Evolutionary conservation across 352 stramenopile genomes (phyloP).

Genomic region (Lagenidium sp.): DNA sequence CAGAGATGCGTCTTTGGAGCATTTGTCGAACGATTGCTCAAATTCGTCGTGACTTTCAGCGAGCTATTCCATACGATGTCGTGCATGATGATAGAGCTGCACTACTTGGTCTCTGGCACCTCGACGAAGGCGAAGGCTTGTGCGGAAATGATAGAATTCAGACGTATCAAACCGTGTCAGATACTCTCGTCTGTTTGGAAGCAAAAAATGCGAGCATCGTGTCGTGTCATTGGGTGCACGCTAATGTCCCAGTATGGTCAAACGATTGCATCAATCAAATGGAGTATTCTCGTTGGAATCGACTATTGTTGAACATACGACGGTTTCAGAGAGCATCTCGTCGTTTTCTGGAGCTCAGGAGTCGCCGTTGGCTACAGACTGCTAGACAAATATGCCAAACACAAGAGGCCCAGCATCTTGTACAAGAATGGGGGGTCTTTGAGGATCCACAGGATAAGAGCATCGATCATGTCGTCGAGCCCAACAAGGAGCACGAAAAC

Average conservation of each 20-base stretch:
- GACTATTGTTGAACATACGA: slow-evolving; percentile 21
- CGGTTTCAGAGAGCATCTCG: slow-evolving; percentile 7
- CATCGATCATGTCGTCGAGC: no score
- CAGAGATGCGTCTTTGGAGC: slow-evolving; percentile 69
- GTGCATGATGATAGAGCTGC: slow-evolving; percentile 6
- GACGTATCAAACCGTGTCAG: background rate
- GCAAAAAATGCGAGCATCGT: slow-evolving; percentile 36
- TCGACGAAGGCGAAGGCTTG: slow-evolving; percentile 68
- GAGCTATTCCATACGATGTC: slow-evolving; percentile 37
- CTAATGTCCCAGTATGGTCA: slow-evolving; percentile 49
- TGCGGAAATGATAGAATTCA: slow-evolving; percentile 35
- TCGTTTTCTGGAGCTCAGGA: no score
- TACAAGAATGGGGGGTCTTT: no score
- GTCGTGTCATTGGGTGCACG: slow-evolving; percentile 56
- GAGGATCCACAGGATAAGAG: no score
- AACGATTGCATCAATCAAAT: slow-evolving; percentile 28
- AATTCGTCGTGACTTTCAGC: slow-evolving; percentile 56
- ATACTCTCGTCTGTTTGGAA: slow-evolving; percentile 13
- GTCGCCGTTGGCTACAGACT: no score
- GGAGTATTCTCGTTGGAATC: slow-evolving; percentile 16
- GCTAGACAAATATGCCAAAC: no score
- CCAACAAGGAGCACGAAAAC: no score
- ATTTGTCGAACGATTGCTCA: slow-evolving; percentile 24
- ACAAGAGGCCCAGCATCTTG: no score
- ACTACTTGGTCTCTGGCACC: slow-evolving; percentile 56